Base-by-base conservation (phyloP, 2,329 filamentous ascomycete species). In the Cladorrhinum sp. region DNA sequence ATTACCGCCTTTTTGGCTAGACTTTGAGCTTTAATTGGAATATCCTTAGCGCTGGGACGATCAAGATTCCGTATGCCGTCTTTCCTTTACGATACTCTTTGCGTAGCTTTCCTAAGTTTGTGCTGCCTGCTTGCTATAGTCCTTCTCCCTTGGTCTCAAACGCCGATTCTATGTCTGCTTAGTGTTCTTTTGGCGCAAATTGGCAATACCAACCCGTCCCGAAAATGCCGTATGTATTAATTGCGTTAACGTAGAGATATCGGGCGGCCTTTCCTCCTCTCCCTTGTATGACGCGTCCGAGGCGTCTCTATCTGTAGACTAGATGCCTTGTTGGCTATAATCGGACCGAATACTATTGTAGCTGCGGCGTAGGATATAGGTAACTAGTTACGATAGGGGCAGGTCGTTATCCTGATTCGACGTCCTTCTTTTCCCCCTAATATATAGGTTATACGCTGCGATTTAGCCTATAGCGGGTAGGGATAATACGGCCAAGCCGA, bases 401-500 rank as follows among this genome's bases (percentile, higher is more conserved):
- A 50, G 46, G 46, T 50, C 18, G 14, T 50, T 50, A 46, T 50
- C 46, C 46, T 20, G 46, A 50, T 50, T 50, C 18, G 18, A 50
- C 14, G 14, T 42, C 46, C 6, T 9, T 50, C 46, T 46, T 50
- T 50, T 50, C 4, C 18, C 46, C 46, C 18, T 50, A 50, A 50
- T 24, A 50, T 50, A 50, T 14, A 21, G 46, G 46, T 50, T 14
- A 50, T 24, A 50, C 18, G 46, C 18, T n/a, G 46, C 46, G 46
- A 21, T 21, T 50, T 14, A 50, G 46, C 46, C 10, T 50, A 14
- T 14, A 50, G 46, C 46, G 9, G 46, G 18, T 14, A 50, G 18
- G 18, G 46, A 50, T 50, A 50, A 50, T 50, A 50, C 46, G 46
- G 46, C 46, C 46, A 14, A 50, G 46, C 46, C 46, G 46, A 50